Evolutionary conservation across 805 yeast genomes (phyloP).

Genomic region (Schizosaccharomyces cryophilus): DNA sequence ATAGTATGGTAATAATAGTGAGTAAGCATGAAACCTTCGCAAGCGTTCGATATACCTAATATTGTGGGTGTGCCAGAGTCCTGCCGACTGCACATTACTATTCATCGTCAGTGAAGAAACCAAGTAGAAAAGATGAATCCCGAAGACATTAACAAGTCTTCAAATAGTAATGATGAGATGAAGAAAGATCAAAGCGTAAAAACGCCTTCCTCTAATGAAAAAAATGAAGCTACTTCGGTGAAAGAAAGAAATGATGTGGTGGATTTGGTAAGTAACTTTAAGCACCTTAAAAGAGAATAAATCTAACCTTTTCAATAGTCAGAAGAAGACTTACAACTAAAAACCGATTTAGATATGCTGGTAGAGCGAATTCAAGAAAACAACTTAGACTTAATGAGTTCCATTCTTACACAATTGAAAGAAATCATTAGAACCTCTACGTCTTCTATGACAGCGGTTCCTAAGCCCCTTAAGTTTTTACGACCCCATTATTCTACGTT

Average conservation of each 20-base stretch:
- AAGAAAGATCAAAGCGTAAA: neutral
- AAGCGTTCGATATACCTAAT: neutral
- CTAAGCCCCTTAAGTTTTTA: constrained; percentile 87
- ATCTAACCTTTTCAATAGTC: constrained; percentile 21
- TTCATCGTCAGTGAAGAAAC: neutral
- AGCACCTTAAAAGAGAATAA: neutral
- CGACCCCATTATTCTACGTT: constrained; percentile 65
- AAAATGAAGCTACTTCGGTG: neutral
- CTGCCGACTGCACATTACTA: neutral
- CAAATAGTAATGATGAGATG: neutral
- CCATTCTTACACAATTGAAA: constrained; percentile 48
- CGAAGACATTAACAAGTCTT: neutral
- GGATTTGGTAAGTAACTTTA: neutral
- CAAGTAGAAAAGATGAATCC: neutral
- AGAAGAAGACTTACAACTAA: constrained; percentile 77
- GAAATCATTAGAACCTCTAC: constrained; percentile 72
- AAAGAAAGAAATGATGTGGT: neutral
- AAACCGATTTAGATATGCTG: constrained; percentile 61
- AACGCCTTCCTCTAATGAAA: neutral
- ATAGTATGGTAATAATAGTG: neutral
- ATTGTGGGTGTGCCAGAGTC: neutral
- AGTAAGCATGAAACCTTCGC: neutral
- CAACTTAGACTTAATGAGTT: constrained; percentile 23
- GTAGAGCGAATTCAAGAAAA: constrained; percentile 37
- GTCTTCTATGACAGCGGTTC: constrained; percentile 97